phyloP scores from a whole-genome alignment of 2,329 filamentous ascomycete genomes.

The Periconia digitata region DNA sequence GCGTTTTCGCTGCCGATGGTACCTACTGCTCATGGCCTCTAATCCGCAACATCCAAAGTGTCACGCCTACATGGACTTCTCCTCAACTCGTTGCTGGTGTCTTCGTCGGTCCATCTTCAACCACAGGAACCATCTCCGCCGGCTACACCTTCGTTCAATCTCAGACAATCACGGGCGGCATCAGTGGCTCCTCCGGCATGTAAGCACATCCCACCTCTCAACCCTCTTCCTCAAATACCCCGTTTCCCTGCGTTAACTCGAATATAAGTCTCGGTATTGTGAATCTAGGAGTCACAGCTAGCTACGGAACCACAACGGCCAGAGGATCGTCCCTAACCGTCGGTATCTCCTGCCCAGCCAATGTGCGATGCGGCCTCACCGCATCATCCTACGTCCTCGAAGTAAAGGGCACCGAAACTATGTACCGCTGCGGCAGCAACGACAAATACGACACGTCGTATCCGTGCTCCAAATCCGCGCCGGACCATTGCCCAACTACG shows the following conservation, averaged over 20 bases:
- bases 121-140: background rate
- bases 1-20: background rate
- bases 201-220: too few relatives aligned
- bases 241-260: too few relatives aligned
- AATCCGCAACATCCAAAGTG: background rate
- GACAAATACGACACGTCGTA: background rate
- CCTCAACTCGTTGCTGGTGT: background rate
- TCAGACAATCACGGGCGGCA: background rate
- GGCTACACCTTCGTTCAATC: background rate
- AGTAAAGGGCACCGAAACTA: background rate
- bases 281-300: background rate
- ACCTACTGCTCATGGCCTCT: background rate
- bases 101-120: background rate
- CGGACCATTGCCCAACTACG: background rate
- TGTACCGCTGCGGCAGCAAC: background rate
- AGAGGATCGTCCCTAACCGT: background rate
- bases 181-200: background rate
- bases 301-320: background rate
- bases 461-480: background rate
- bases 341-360: background rate
- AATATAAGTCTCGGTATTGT: background rate
- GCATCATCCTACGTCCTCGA: background rate
- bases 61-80: background rate
- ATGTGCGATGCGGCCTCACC: background rate
- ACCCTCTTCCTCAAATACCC: too few relatives aligned